Evolutionary conservation across 2,329 filamentous ascomycete species (phyloP).

Genomic region (Aspergillus tanneri): DNA sequence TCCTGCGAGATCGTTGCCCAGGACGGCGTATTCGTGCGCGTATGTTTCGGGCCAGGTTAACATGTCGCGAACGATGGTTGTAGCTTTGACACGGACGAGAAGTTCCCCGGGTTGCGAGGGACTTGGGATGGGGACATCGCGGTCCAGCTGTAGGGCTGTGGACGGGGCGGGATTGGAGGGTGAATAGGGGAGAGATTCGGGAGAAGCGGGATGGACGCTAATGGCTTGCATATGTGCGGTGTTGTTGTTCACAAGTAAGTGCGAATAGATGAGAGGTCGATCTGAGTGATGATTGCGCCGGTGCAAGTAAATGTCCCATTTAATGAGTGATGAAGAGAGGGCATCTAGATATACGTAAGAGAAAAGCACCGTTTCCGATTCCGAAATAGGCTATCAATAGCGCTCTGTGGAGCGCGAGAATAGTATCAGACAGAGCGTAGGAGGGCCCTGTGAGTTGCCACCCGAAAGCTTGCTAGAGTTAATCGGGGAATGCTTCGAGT

Average conservation of each 20-base stretch:
- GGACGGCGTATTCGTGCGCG: constrained; percentile 16
- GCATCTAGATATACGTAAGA: not conserved
- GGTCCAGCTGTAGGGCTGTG: constrained; percentile 10
- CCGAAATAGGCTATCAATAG: not conserved
- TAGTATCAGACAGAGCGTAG: too few species aligned
- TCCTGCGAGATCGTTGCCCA: constrained; percentile 26
- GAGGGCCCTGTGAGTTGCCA: too few species aligned
- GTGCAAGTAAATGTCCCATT: too few species aligned
- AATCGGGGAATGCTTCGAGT: too few species aligned
- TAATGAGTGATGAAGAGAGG: not conserved
- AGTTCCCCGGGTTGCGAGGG: not conserved
- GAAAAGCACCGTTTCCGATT: not conserved
- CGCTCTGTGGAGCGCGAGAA: too few species aligned
- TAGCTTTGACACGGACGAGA: constrained; percentile 15
- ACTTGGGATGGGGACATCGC: constrained; percentile 11
- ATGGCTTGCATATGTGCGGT: constrained; percentile 12
- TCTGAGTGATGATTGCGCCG: not conserved
- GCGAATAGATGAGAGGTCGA: not conserved
- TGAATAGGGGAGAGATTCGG: constrained; percentile 6
- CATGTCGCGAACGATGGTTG: constrained; percentile 16
- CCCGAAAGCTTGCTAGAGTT: too few species aligned
- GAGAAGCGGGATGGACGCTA: constrained; percentile 3
- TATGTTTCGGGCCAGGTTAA: constrained; percentile 32
- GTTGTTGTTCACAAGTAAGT: not conserved
- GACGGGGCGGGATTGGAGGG: constrained; percentile 13